Conservation (phyloP, 805 yeast species). For the Cyberlindnera suaveolens region DNA sequence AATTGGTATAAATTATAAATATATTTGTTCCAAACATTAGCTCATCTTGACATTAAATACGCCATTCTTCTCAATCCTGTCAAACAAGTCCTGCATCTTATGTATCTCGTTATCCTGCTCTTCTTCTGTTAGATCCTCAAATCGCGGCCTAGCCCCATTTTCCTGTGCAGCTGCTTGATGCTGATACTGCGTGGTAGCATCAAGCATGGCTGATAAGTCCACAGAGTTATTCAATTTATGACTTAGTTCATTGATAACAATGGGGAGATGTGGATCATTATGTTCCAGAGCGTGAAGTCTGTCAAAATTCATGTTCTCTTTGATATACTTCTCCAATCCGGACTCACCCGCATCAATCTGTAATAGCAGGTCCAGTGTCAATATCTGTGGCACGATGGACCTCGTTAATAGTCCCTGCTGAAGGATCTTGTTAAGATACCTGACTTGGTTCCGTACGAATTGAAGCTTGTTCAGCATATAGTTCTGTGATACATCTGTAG, state of each 20-base stretch:
- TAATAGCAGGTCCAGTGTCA: conserved; percentile 14
- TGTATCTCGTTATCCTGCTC: conserved; percentile 24
- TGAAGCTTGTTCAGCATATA: conserved; percentile 22
- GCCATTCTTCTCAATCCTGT: conserved; percentile 22
- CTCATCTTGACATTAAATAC: conserved; percentile 22
- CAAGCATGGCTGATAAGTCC: conserved; percentile 1
- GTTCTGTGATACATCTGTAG: conserved; percentile 16
- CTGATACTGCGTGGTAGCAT: conserved; percentile 4
- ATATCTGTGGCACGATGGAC: conserved; percentile 12
- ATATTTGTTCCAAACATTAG: conserved; percentile 1
- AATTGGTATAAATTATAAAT: no score
- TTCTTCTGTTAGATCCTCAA: conserved; percentile 21
- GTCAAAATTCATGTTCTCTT: conserved; percentile 9
- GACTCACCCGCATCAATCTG: conserved; percentile 31
- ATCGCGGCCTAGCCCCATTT: conserved; percentile 11
- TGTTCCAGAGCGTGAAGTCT: conserved; percentile 2
- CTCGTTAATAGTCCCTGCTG: not conserved
- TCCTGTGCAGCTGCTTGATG: not conserved
- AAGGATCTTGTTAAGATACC: conserved; percentile 13
- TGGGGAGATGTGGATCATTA: conserved; percentile 15
- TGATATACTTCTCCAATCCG: conserved; percentile 13
- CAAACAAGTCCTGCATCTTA: conserved; percentile 21
- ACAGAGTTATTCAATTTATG: not conserved
- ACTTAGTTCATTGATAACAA: conserved; percentile 6
- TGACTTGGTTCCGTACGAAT: conserved; percentile 19